These are phyloP conservation scores for Daedalea quercina DNA, from an alignment of 768 basidiomycete species.

Conservation along the genomic window DNA sequence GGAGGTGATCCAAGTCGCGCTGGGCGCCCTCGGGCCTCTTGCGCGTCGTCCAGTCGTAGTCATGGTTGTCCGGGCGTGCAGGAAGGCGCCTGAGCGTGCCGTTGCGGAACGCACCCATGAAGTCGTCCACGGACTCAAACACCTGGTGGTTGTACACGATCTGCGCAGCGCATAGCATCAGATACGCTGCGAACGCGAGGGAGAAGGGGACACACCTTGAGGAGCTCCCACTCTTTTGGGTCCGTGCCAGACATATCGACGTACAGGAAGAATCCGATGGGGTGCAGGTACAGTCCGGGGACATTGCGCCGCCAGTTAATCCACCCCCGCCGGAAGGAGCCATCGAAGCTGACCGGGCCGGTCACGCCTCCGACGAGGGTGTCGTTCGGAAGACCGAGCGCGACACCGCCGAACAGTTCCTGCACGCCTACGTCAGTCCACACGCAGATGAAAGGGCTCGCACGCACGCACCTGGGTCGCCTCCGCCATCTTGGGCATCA, in stretches of 20 bases:
- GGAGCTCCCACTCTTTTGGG: conserved; percentile 39
- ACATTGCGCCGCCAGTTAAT: conserved; percentile 41
- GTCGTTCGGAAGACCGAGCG: conserved; percentile 37
- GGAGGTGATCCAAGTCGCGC: conserved; percentile 56
- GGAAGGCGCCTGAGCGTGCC: conserved; percentile 42
- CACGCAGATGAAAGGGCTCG: background rate
- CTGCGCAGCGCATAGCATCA: conserved; percentile 18
- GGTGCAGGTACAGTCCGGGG: conserved; percentile 47
- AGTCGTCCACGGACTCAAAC: conserved; percentile 40
- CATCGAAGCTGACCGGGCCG: conserved; percentile 55
- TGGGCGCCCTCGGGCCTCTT: conserved; percentile 29
- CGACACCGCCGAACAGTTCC: conserved; percentile 45
- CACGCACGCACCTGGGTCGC: conserved; percentile 33
- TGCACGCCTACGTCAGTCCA: conserved; percentile 12
- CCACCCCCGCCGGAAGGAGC: conserved; percentile 51
- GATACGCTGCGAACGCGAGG: background rate
- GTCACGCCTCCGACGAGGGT: conserved; percentile 39
- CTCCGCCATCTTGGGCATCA: conserved; percentile 32
- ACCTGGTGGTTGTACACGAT: conserved; percentile 56
- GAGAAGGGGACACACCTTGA: conserved; percentile 33
- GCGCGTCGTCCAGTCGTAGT: conserved; percentile 38
- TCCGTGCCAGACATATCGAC: conserved; percentile 52
- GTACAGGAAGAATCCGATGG: conserved; percentile 51
- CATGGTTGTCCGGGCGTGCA: conserved; percentile 19
- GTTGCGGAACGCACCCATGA: conserved; percentile 46